Conservation (phyloP, 768 basidiomycete genomes). For the Boletus reticuloceps region DNA sequence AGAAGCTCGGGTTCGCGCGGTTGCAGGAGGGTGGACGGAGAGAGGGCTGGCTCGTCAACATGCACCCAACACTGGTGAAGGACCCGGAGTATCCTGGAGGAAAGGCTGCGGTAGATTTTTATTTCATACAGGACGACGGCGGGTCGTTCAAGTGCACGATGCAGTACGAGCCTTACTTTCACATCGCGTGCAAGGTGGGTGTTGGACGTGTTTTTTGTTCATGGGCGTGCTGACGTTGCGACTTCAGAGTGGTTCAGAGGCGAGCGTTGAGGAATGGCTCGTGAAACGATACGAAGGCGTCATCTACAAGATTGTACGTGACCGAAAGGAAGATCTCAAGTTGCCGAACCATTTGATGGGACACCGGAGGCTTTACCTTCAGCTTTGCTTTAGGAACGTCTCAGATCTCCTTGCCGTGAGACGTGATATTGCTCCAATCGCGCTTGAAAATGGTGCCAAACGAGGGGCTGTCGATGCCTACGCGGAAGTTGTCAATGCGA, state of each 20-base stretch:
- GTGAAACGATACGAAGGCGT: slow-evolving; percentile 90
- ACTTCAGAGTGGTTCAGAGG: slow-evolving; percentile 75
- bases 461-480: slow-evolving; percentile 96
- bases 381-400: slow-evolving; percentile 90
- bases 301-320: slow-evolving; percentile 72
- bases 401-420: slow-evolving; percentile 85
- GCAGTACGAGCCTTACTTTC: slow-evolving; percentile 93
- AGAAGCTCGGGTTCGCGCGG: slow-evolving; percentile 84
- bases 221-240: neutral
- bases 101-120: slow-evolving; percentile 89
- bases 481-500: slow-evolving; percentile 88
- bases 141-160: slow-evolving; percentile 94
- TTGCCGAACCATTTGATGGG: slow-evolving; percentile 96
- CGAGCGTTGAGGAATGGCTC: slow-evolving; percentile 92
- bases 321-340: slow-evolving; percentile 91
- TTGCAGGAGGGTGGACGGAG: slow-evolving; percentile 73
- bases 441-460: slow-evolving; percentile 86
- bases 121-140: slow-evolving; percentile 97
- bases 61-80: slow-evolving; percentile 95
- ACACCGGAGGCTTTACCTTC: slow-evolving; percentile 85
- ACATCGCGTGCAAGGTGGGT: slow-evolving; percentile 83
- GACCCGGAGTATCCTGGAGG: slow-evolving; percentile 84
- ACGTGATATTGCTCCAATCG: slow-evolving; percentile 86
- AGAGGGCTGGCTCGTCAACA: slow-evolving; percentile 96
- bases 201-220: slow-evolving; percentile 15